Conservation (phyloP, 805 yeast species). For the Suhomyces sp. region DNA sequence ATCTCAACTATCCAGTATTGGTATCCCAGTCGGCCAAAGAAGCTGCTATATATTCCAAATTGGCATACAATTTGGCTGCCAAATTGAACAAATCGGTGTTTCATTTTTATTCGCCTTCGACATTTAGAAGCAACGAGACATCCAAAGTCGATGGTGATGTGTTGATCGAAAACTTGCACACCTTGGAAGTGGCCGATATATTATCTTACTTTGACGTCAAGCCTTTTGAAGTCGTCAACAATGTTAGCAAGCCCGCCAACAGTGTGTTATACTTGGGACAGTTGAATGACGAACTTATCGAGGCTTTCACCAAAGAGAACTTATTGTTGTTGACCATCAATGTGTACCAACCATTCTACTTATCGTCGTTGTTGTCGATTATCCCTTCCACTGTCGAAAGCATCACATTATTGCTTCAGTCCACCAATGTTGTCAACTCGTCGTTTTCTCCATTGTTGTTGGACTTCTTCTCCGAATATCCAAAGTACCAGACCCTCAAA, state of each 20-base stretch:
- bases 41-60: slow-evolving; percentile 50
- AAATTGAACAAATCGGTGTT: slow-evolving; percentile 55
- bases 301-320: slow-evolving; percentile 34
- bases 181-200: slow-evolving; percentile 21
- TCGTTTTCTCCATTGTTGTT: slow-evolving; percentile 68
- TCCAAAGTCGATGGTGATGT: slow-evolving; percentile 14
- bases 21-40: slow-evolving; percentile 63
- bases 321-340: slow-evolving; percentile 56
- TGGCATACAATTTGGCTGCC: slow-evolving; percentile 57
- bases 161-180: slow-evolving; percentile 12
- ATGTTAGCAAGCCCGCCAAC: slow-evolving; percentile 36
- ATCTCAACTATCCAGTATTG: slow-evolving; percentile 59
- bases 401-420: slow-evolving; percentile 68
- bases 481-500: slow-evolving; percentile 43
- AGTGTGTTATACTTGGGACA: slow-evolving; percentile 66
- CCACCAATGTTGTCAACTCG: slow-evolving; percentile 28
- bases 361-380: slow-evolving; percentile 44
- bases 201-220: slow-evolving; percentile 21
- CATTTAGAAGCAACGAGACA: slow-evolving; percentile 11
- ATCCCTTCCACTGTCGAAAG: slow-evolving; percentile 56
- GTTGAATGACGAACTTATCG: slow-evolving; percentile 41
- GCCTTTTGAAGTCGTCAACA: slow-evolving; percentile 31
- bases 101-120: slow-evolving; percentile 57
- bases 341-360: slow-evolving; percentile 71
- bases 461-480: slow-evolving; percentile 67